Percentiles rank a stretch among this genome's conserved stretches.
These are phyloP conservation scores for Thalassiosira oceanica DNA, from an alignment of 352 stramenopile species.

Conservation along the genomic window DNA sequence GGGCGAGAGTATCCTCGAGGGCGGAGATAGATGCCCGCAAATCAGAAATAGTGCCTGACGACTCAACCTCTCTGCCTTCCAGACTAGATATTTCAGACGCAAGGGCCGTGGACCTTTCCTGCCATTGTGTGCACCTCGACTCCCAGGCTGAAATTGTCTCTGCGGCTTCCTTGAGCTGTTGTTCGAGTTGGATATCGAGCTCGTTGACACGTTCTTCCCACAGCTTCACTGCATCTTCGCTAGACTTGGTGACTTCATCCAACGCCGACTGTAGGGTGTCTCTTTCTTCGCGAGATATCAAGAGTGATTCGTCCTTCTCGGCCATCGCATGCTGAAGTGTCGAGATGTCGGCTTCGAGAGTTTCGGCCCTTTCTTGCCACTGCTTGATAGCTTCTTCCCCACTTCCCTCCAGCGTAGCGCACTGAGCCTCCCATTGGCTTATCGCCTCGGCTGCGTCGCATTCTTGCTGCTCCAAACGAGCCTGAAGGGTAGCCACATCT, in stretches of 20 bases:
- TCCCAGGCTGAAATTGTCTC: conserved; percentile 69
- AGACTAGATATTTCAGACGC: conserved; percentile 33
- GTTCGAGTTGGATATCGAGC: conserved; percentile 24
- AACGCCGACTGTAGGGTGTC: conserved; percentile 41
- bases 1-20: conserved; percentile 26
- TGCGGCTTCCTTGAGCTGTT: conserved; percentile 47
- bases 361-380: conserved; percentile 47
- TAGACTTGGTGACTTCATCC: conserved; percentile 42
- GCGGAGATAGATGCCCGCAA: conserved; percentile 40
- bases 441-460: conserved; percentile 58
- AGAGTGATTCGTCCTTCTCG: conserved; percentile 34
- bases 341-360: conserved; percentile 35
- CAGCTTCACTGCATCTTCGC: conserved; percentile 32
- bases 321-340: conserved; percentile 47
- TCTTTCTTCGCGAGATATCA: conserved; percentile 42
- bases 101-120: conserved; percentile 36
- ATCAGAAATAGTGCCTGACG: conserved; percentile 34
- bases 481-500: conserved; percentile 34
- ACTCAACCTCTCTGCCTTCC: conserved; percentile 46
- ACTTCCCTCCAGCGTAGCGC: conserved; percentile 37
- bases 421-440: conserved; percentile 57
- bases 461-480: conserved; percentile 55
- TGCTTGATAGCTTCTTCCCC: conserved; percentile 34
- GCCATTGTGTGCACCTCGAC: conserved; percentile 49
- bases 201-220: conserved; percentile 37